Percentiles rank a stretch among this genome's conserved stretches.
These are phyloP conservation scores for Balamuthia mandrillaris DNA, from an alignment of 208 protist genomes.

Conservation along the genomic window DNA sequence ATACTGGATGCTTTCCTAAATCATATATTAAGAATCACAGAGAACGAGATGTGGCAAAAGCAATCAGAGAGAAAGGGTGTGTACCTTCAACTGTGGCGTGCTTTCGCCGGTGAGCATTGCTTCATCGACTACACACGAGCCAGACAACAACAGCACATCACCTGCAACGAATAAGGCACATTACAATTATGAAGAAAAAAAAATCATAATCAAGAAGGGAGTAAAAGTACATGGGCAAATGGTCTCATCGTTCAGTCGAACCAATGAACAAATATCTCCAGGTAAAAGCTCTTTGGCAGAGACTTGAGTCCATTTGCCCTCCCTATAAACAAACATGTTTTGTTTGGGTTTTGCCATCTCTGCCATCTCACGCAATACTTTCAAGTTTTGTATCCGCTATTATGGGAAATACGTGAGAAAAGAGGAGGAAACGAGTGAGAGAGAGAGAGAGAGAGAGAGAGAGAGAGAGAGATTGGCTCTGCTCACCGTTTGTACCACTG, in stretches of 20 bases:
- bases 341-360: conserved; percentile 35
- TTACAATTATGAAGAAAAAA: not conserved
- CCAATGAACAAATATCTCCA: conserved; percentile 84
- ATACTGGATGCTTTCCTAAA: conserved; percentile 43
- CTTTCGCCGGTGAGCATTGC: conserved; percentile 97
- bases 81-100: conserved; percentile 93
- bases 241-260: not conserved
- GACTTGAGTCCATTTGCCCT: conserved; percentile 40
- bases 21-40: not conserved
- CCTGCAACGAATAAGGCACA: conserved; percentile 64
- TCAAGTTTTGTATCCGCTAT: conserved; percentile 56
- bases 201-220: not conserved
- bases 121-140: conserved; percentile 96
- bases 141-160: conserved; percentile 90
- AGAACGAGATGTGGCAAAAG: not conserved
- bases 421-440: not conserved
- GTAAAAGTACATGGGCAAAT: conserved; percentile 26
- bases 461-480: not conserved
- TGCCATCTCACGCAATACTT: conserved; percentile 52
- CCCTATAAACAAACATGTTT: conserved; percentile 49
- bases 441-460: not conserved
- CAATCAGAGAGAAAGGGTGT: not conserved
- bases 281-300: conserved; percentile 77
- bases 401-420: not conserved
- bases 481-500: conserved; percentile 48